These are phyloP conservation scores for Venturia pyrina DNA, from an alignment of 2,329 filamentous ascomycete genomes.

Conservation along the genomic window DNA sequence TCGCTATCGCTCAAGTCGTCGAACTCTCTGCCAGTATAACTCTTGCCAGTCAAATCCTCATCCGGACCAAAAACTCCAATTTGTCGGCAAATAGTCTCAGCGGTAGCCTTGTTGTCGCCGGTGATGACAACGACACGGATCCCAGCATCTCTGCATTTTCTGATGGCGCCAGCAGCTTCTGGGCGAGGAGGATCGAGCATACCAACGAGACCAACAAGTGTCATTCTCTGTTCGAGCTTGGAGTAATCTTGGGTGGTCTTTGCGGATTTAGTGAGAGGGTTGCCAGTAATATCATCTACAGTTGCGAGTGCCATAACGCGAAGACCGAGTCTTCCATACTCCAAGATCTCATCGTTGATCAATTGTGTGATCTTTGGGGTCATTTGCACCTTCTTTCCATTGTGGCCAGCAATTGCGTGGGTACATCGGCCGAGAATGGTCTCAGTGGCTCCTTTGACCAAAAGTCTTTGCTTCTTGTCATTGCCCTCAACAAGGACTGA, in stretches of 20 bases:
- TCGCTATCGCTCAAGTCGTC: slow-evolving; percentile 70
- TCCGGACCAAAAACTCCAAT: slow-evolving; percentile 82
- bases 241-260: slow-evolving; percentile 77
- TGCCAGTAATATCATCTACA: slow-evolving; percentile 62
- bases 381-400: slow-evolving; percentile 68
- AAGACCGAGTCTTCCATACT: slow-evolving; percentile 85
- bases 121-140: slow-evolving; percentile 98
- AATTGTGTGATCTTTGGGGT: slow-evolving; percentile 58
- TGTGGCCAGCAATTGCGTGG: slow-evolving; percentile 63
- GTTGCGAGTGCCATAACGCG: slow-evolving; percentile 90
- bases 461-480: slow-evolving; percentile 56
- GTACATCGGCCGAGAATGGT: slow-evolving; percentile 89
- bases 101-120: slow-evolving; percentile 94
- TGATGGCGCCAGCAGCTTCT: slow-evolving; percentile 78
- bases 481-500: slow-evolving; percentile 66
- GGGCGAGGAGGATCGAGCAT: slow-evolving; percentile 96
- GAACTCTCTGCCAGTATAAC: slow-evolving; percentile 90
- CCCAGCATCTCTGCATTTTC: slow-evolving; percentile 81
- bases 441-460: slow-evolving; percentile 95
- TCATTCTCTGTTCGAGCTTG: slow-evolving; percentile 86
- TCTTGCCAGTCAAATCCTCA: slow-evolving; percentile 83
- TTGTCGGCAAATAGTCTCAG: slow-evolving; percentile 93
- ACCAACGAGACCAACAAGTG: slow-evolving; percentile 81
- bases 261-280: slow-evolving; percentile 61
- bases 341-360: slow-evolving; percentile 68